Evolutionary conservation across 495 filamentous ascomycete species (phyloP).

Genomic region (Penicillium roqueforti): DNA sequence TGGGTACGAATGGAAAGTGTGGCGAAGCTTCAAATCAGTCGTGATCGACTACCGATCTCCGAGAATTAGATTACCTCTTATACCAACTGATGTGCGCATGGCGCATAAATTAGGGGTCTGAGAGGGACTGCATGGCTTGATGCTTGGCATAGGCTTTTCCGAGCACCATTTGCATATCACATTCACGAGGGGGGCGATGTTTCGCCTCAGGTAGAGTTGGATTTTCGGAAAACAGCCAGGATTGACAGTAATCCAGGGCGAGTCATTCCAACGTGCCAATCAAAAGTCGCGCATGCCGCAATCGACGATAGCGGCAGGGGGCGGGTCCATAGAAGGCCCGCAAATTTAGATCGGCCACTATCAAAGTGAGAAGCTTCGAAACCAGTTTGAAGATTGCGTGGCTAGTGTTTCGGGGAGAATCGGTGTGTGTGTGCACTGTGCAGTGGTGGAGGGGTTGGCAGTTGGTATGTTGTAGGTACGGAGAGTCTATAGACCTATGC

Average conservation of each 20-base stretch:
- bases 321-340: conserved; percentile 26
- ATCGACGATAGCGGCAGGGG: conserved; percentile 27
- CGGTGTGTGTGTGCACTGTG: not conserved
- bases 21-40: not conserved
- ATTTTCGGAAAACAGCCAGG: conserved; percentile 4
- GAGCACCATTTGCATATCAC: conserved; percentile 1
- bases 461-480: not conserved
- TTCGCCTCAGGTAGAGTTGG: conserved; percentile 10
- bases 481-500: too few relatives aligned
- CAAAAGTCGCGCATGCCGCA: conserved; percentile 20
- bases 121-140: conserved; percentile 4
- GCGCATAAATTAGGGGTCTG: conserved; percentile 2
- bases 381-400: not conserved
- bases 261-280: conserved; percentile 27
- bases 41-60: not conserved
- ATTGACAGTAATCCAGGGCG: conserved; percentile 17
- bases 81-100: not conserved
- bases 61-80: not conserved
- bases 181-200: conserved; percentile 9
- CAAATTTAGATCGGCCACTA: conserved; percentile 25
- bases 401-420: not conserved
- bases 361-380: conserved; percentile 6
- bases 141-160: not conserved
- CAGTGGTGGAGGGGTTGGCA: not conserved
- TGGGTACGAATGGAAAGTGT: not conserved